Evolutionary conservation across 495 filamentous ascomycete genomes (phyloP).

Genomic region (Pyrenopolyporus hunteri): DNA sequence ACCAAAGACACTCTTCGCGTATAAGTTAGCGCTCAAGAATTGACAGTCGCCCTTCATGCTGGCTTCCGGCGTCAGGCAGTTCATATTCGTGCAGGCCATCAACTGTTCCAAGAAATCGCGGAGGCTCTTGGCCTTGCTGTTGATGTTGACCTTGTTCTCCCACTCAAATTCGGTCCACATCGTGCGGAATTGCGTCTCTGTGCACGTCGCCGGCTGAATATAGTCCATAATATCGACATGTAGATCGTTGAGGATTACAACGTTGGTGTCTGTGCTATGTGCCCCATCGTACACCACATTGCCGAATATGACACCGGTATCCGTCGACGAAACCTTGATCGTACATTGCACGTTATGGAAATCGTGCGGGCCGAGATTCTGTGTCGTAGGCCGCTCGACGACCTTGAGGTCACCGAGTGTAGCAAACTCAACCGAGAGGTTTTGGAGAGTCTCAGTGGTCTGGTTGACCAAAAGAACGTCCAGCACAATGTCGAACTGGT

Average conservation of each 20-base stretch:
- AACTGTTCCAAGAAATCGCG: slow-evolving; percentile 92
- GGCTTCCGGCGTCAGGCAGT: slow-evolving; percentile 93
- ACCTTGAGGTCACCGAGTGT: slow-evolving; percentile 98
- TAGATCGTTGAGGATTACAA: slow-evolving; percentile 98
- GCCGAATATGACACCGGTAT: slow-evolving; percentile 98
- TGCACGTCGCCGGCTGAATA: slow-evolving; percentile 95
- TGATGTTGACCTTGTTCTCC: slow-evolving; percentile 99
- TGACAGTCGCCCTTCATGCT: slow-evolving; percentile 97
- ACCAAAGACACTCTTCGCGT: slow-evolving; percentile 99
- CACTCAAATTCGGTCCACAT: slow-evolving; percentile 99
- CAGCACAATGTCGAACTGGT: slow-evolving; percentile 98
- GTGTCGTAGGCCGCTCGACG: slow-evolving; percentile 92
- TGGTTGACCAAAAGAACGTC: slow-evolving; percentile 98
- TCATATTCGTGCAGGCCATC: slow-evolving; percentile 99
- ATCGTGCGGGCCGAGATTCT: slow-evolving; percentile 92
- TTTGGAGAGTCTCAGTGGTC: slow-evolving; percentile 94
- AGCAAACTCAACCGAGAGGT: slow-evolving; percentile 96
- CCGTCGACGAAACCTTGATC: slow-evolving; percentile 98
- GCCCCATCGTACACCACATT: slow-evolving; percentile 98
- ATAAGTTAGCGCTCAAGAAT: slow-evolving; percentile 96
- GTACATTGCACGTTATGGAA: slow-evolving; percentile 98
- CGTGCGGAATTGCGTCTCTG: slow-evolving; percentile 96
- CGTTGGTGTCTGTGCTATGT: slow-evolving; percentile 92
- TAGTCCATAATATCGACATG: slow-evolving; percentile 99
- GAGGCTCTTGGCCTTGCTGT: slow-evolving; percentile 90